Evolutionary conservation across 176 grass and related monocot genomes (phyloP).

Genomic region (Cymbopogon citratus): DNA sequence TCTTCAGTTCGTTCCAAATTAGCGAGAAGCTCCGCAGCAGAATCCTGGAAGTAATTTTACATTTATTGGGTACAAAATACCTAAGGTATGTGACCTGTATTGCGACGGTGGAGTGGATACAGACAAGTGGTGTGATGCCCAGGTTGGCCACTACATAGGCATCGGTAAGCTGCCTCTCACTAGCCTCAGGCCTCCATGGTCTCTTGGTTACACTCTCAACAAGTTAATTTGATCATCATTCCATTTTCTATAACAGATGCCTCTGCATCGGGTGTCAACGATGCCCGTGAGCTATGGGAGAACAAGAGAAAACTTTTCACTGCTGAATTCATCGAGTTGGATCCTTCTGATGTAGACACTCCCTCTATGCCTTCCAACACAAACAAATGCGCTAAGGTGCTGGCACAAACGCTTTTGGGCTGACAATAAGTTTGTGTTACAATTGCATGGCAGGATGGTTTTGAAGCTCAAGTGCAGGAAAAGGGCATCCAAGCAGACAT

Average conservation of each 20-base stretch:
- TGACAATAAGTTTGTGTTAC: constrained; percentile 11
- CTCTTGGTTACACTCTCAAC: constrained; percentile 6
- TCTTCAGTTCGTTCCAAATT: neutral
- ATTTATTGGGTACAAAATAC: constrained; percentile 14
- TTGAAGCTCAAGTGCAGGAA: constrained; percentile 53
- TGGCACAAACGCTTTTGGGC: neutral
- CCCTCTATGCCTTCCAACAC: neutral
- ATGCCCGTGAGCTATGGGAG: constrained; percentile 65
- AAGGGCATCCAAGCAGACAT: constrained; percentile 67
- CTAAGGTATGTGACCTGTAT: constrained; percentile 78
- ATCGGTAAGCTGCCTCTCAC: constrained; percentile 38
- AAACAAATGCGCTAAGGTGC: neutral
- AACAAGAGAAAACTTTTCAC: constrained; percentile 61
- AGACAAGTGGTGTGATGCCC: constrained; percentile 68
- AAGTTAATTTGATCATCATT: neutral
- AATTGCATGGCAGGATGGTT: constrained; percentile 51
- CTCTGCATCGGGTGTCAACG: constrained; percentile 33
- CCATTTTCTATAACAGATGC: constrained; percentile 30
- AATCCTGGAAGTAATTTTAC: neutral
- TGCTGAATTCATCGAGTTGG: constrained; percentile 56
- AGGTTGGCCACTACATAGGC: constrained; percentile 82
- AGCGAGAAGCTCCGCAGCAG: neutral
- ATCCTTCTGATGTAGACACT: constrained; percentile 59
- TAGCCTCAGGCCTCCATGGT: neutral
- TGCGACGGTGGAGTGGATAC: constrained; percentile 46